These are phyloP conservation scores for Peltaster fructicola DNA, from an alignment of 2,329 filamentous ascomycete genomes.

Conservation along the genomic window DNA sequence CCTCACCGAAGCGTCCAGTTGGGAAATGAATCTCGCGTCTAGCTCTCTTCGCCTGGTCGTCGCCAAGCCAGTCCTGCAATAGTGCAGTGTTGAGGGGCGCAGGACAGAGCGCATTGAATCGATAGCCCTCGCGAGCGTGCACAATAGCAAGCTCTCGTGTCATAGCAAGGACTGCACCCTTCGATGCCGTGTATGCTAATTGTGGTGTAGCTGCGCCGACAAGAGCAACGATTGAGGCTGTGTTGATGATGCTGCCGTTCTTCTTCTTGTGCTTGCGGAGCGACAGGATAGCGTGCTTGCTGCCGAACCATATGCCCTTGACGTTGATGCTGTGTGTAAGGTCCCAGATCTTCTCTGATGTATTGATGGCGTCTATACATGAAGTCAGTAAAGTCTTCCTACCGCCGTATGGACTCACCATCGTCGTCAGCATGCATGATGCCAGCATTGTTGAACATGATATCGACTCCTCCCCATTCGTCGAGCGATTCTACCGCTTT, in stretches of 20 bases:
- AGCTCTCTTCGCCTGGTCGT: constrained; percentile 63
- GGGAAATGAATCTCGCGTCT: constrained; percentile 84
- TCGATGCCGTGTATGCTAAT: constrained; percentile 83
- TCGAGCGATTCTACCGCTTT: constrained; percentile 59
- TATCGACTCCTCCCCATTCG: constrained; percentile 69
- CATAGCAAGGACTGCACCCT: constrained; percentile 79
- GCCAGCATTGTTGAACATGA: constrained; percentile 95
- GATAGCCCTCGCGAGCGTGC: constrained; percentile 72
- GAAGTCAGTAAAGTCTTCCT: neutral
- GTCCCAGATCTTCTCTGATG: constrained; percentile 84
- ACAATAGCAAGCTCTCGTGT: constrained; percentile 84
- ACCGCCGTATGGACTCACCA: constrained; percentile 10
- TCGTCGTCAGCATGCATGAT: constrained; percentile 72
- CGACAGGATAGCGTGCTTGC: constrained; percentile 75
- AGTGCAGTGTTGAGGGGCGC: constrained; percentile 84
- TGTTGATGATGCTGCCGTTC: constrained; percentile 75
- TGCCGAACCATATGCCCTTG: constrained; percentile 94
- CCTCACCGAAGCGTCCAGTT: constrained; percentile 72
- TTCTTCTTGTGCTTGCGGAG: constrained; percentile 66
- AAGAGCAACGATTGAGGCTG: constrained; percentile 71
- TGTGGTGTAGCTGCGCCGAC: constrained; percentile 78
- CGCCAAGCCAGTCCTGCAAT: constrained; percentile 83
- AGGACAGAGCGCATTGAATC: constrained; percentile 83
- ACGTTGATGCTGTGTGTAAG: constrained; percentile 88
- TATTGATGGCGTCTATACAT: constrained; percentile 47